Evolutionary conservation across 352 stramenopile genomes (phyloP).

Genomic region (Peronospora farinosa): DNA sequence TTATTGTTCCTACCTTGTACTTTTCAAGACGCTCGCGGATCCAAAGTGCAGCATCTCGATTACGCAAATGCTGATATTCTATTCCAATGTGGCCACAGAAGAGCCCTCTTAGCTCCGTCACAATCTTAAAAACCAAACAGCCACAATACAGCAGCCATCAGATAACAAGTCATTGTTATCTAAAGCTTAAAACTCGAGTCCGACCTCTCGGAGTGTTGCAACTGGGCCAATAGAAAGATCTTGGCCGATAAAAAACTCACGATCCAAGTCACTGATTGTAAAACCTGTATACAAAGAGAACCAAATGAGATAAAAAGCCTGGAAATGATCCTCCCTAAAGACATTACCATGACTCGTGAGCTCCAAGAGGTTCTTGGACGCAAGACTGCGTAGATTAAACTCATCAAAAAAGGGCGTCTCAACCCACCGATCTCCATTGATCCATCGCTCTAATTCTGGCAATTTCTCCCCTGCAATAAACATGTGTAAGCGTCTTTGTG

Average conservation of each 20-base stretch:
- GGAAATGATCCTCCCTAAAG: background rate
- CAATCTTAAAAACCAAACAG: conserved; percentile 79
- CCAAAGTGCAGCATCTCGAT: conserved; percentile 84
- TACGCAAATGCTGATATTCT: conserved; percentile 98
- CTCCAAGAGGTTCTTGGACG: conserved; percentile 76
- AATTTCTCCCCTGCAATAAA: conserved; percentile 60
- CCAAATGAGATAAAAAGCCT: conserved; percentile 4
- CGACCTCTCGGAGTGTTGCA: conserved; percentile 60
- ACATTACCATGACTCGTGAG: conserved; percentile 71
- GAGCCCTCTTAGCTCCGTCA: conserved; percentile 90
- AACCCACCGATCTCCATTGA: conserved; percentile 77
- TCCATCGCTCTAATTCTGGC: conserved; percentile 79
- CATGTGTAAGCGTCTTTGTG: background rate
- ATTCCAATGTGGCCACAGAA: conserved; percentile 96
- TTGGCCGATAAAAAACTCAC: conserved; percentile 89
- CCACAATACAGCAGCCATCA: conserved; percentile 38
- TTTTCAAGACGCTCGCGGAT: conserved; percentile 62
- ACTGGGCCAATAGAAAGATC: conserved; percentile 79
- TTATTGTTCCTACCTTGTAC: conserved; percentile 39
- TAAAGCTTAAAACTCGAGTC: background rate
- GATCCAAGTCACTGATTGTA: conserved; percentile 83
- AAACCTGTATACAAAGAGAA: conserved; percentile 57
- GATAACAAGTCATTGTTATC: background rate
- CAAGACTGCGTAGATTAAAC: conserved; percentile 78
- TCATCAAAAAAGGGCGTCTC: conserved; percentile 85